Evolutionary conservation across 345 rosid species (phyloP), one percentile per base, ranked within the genome.

Genomic region (Rubroshorea leprosula): DNA sequence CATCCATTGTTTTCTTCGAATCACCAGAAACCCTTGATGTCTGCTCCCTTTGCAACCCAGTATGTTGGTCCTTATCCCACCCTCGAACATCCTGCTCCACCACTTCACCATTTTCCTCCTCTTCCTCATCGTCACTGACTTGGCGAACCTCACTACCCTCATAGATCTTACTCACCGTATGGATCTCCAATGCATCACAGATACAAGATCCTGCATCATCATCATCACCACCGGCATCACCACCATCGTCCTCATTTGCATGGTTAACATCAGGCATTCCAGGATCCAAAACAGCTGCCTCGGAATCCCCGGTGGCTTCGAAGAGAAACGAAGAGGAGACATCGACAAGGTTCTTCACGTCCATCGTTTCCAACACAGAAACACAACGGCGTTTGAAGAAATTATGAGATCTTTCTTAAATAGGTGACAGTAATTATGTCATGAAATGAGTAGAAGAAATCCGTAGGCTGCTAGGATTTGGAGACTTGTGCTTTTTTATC

Each of bases 241-340:
- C 60, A 6, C 64, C 76, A 5, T 15, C 54, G 24, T 35, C 31
- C 8, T 27, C 31, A 3, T 27, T 13, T 8, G 20, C 57, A 38
- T 20, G 46, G 60, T 10, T 54, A 55, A 59, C 57, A 19, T 14
- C n/a, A 23, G 16, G 35, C 24, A 45, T 16, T 47, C 19, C 55
- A 4, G 67, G 68, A 67, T 65, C 74, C n/a, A 26, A 48, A 50
- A 23, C 18, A 26, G 50, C 59, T 75, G 29, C 51, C 63, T 83
- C 94, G 0, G 96, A 89, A 62, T 89, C 96, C 5, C 89, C 96
- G 0, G 82, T 74, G 50, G 79, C 87, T 66, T 89, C 96, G 8
- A 78, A 64, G 47, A 76, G 69, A 41, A 81, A 76, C 65, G 68
- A 68, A 55, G 75, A 70, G 51, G 86, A 72, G 35, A 64, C 76